These are phyloP conservation scores for Kingdonia uniflora DNA, from an alignment of 164 flowering plant genomes.

Conservation along the genomic window DNA sequence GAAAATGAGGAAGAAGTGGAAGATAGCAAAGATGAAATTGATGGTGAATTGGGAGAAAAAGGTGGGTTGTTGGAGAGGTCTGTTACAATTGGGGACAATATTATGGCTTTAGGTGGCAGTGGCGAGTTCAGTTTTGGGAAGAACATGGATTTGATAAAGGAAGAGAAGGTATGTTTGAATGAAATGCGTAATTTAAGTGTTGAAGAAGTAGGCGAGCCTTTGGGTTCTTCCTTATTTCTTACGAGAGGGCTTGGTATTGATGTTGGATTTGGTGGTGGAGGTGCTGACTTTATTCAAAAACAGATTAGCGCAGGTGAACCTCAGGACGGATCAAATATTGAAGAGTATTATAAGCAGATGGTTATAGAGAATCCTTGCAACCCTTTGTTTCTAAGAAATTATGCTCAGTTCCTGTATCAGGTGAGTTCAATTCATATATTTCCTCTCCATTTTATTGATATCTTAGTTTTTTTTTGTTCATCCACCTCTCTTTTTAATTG, in stretches of 20 bases:
- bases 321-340: slow-evolving; percentile 23
- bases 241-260: slow-evolving; percentile 20
- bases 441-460: too few species aligned
- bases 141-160: slow-evolving; percentile 24
- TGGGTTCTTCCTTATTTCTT: slow-evolving; percentile 13
- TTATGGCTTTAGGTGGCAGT: slow-evolving; percentile 6
- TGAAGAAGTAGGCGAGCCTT: slow-evolving; percentile 2
- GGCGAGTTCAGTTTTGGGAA: slow-evolving; percentile 34
- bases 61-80: slow-evolving; percentile 31
- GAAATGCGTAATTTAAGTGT: slow-evolving; percentile 2
- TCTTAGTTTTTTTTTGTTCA: background rate
- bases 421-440: slow-evolving; percentile 7
- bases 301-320: slow-evolving; percentile 6
- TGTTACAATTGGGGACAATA: slow-evolving; percentile 28
- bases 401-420: slow-evolving; percentile 50
- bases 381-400: slow-evolving; percentile 39
- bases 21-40: slow-evolving; percentile 14
- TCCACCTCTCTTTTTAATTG: background rate
- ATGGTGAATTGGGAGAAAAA: slow-evolving; percentile 15
- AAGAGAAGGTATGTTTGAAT: slow-evolving; percentile 7
- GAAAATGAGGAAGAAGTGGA: slow-evolving; percentile 30
- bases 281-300: background rate
- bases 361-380: slow-evolving; percentile 45
- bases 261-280: slow-evolving; percentile 11
- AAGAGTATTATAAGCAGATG: slow-evolving; percentile 43